Conservation (phyloP, 768 basidiomycete species). For the Suillus variegatus region DNA sequence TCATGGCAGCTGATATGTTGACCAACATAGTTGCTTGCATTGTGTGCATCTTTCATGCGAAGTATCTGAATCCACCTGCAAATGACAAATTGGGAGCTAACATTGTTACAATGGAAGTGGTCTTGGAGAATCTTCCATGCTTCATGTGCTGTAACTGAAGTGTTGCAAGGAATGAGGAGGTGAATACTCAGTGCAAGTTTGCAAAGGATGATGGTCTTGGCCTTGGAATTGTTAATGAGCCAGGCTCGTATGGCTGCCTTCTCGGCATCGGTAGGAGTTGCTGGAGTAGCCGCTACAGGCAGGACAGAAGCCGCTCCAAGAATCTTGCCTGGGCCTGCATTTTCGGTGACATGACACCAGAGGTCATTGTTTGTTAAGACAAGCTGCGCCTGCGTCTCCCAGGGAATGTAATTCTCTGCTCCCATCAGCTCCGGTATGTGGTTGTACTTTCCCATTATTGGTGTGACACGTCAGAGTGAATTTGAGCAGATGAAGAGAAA, state of each 20-base stretch:
- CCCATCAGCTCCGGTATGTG: no score
- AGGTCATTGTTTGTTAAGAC: constrained; percentile 4
- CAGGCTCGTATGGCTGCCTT: no score
- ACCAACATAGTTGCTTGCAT: not conserved
- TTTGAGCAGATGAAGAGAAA: not conserved
- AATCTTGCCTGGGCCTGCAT: not conserved
- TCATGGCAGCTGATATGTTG: not conserved
- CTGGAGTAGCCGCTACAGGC: no score
- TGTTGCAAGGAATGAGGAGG: not conserved
- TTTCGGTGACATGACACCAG: constrained; percentile 9
- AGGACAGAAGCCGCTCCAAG: not conserved
- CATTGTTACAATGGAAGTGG: not conserved
- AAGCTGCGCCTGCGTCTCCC: not conserved
- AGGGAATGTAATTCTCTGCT: no score
- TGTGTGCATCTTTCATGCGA: not conserved
- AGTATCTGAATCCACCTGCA: not conserved
- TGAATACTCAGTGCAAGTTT: no score
- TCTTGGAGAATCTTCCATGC: not conserved
- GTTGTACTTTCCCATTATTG: constrained; percentile 4
- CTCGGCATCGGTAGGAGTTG: no score
- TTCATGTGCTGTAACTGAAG: not conserved
- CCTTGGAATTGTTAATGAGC: no score
- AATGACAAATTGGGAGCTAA: not conserved
- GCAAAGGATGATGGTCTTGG: no score
- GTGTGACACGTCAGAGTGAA: not conserved